Base-by-base conservation (phyloP, 2,329 filamentous ascomycete species). In the Pseudogymnoascus sp. region DNA sequence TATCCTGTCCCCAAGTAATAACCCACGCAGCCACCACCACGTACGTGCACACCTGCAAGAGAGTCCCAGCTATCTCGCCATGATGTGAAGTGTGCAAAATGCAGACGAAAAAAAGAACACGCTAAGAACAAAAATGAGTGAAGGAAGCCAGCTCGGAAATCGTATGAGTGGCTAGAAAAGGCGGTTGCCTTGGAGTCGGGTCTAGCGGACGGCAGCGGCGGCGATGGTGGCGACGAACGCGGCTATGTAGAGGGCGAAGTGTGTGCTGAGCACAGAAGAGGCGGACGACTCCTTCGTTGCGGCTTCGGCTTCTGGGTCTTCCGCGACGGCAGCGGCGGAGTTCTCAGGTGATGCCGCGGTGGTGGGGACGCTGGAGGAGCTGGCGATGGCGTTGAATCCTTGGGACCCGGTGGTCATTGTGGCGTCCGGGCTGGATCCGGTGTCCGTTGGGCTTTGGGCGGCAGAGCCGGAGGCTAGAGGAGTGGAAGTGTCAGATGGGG, bases 51-150 rank as follows among this genome's bases (percentile, higher is more conserved):
- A 56, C 21, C 29, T 21, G 1, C 50, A 56, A 56, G 50, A 56
- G 16, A 56, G 29, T 56, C n/a, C 50, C 50, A 56, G 50, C 50
- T 33, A 56, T 56, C 50, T 56, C 50, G 50, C 33, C 50, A 26
- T 56, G 19, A 35, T 56, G 50, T 56, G 50, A 56, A 7, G 7
- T 29, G 6, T 56, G 50, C 16, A 33, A 33, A 56, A 56, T 56
- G 50, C 50, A 56, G 50, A 56, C 33, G 6, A 53, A 31, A 6
- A 31, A 16, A 26, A 31, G 24, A 56, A 56, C 50, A 56, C 50
- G 50, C 50, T 33, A 56, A 56, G 29, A 33, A 56, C 50, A 56
- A 56, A 56, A 50, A 6, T 56, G 50, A 56, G 29, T 56, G 50
- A 21, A 4, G 29, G 50, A 33, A 4, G 50, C 50, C 50, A 56